Evolutionary conservation across 2,329 filamentous ascomycete genomes (phyloP).

Genomic region (Diatrype stigma): DNA sequence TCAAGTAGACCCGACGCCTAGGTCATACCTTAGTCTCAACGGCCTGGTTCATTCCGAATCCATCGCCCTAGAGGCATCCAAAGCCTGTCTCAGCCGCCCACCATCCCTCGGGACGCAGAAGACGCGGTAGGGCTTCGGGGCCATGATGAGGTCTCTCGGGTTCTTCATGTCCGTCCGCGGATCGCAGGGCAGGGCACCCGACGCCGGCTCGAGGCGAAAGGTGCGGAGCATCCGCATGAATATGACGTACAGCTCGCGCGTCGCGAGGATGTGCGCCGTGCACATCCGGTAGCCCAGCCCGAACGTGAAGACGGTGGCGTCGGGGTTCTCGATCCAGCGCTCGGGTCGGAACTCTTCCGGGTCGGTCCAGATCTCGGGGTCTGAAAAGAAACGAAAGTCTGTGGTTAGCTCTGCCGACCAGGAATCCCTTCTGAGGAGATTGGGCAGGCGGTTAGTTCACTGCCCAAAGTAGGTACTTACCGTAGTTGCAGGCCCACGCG

Average conservation of each 20-base stretch:
- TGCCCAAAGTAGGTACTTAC: conserved; percentile 16
- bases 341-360: conserved; percentile 22
- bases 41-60: background rate
- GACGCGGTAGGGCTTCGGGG: conserved; percentile 19
- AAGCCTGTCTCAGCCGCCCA: conserved; percentile 7
- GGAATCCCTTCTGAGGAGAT: conserved; percentile 3
- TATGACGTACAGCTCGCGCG: conserved; percentile 25
- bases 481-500: conserved; percentile 24
- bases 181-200: conserved; percentile 12
- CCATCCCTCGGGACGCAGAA: conserved; percentile 21
- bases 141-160: conserved; percentile 24
- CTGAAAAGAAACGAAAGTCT: conserved; percentile 4
- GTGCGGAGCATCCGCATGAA: conserved; percentile 24
- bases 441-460: no score
- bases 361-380: conserved; percentile 21
- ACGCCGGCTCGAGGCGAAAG: conserved; percentile 19
- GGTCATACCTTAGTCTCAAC: background rate
- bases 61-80: background rate
- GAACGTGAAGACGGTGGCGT: conserved; percentile 22
- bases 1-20: no score
- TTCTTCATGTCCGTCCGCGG: conserved; percentile 24
- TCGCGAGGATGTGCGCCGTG: conserved; percentile 22
- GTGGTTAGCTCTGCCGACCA: background rate
- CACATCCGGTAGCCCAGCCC: conserved; percentile 27
- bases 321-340: conserved; percentile 22